These are phyloP conservation scores for Chiua virens DNA, from an alignment of 768 basidiomycete species.

Conservation along the genomic window DNA sequence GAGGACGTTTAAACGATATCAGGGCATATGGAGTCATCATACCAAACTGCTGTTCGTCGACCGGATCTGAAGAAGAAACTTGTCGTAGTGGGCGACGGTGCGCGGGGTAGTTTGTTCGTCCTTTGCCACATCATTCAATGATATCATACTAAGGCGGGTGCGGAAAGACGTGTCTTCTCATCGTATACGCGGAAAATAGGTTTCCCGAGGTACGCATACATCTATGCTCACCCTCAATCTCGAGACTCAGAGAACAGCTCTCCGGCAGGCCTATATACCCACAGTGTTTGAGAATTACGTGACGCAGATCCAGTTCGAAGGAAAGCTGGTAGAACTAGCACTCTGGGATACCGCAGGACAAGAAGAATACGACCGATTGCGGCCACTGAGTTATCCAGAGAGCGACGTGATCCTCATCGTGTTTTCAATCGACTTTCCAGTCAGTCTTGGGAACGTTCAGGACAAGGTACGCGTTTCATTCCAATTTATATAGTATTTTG, in stretches of 20 bases:
- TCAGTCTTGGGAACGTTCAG: slow-evolving; percentile 85
- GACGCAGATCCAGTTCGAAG: slow-evolving; percentile 81
- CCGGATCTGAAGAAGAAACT: slow-evolving; percentile 87
- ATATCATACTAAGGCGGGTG: slow-evolving; percentile 61
- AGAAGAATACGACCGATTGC: slow-evolving; percentile 91
- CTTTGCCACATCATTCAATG: slow-evolving; percentile 25
- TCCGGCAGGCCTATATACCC: slow-evolving; percentile 78
- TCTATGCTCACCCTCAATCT: not conserved
- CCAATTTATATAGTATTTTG: slow-evolving; percentile 1
- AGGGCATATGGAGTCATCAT: slow-evolving; percentile 27
- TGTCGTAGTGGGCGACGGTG: slow-evolving; percentile 87
- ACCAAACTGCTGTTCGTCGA: slow-evolving; percentile 40
- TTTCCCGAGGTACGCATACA: slow-evolving; percentile 80
- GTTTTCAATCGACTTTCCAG: slow-evolving; percentile 92
- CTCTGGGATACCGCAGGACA: slow-evolving; percentile 98
- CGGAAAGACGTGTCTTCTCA: slow-evolving; percentile 93
- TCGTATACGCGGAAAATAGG: slow-evolving; percentile 94
- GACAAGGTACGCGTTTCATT: slow-evolving; percentile 62
- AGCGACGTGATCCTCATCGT: slow-evolving; percentile 92
- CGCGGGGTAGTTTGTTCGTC: slow-evolving; percentile 36
- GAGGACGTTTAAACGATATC: not conserved
- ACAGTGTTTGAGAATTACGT: slow-evolving; percentile 96
- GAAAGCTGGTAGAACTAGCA: slow-evolving; percentile 91
- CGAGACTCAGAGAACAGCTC: slow-evolving; percentile 19
- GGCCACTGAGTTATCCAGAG: slow-evolving; percentile 85